A percentile compares a stretch with the other conserved stretches of the same genome.
Conservation (phyloP, 208 protist species). For the Endotrypanum monterogeii region DNA sequence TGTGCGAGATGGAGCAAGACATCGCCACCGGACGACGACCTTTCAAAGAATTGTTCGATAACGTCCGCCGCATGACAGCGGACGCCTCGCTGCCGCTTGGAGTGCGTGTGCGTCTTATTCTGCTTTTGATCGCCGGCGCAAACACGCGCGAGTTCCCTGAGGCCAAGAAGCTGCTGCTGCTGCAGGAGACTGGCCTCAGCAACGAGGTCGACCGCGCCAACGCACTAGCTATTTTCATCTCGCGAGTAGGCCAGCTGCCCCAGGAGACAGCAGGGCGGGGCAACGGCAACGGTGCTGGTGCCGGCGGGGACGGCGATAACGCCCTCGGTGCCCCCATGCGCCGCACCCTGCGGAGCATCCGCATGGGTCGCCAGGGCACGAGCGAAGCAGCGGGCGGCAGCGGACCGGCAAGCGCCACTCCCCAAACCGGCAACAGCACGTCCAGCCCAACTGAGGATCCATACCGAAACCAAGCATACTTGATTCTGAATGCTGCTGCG, state of each 20-base stretch:
- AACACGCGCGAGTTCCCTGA: constrained; percentile 67
- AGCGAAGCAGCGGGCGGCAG: constrained; percentile 1
- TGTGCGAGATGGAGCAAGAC: constrained; percentile 78
- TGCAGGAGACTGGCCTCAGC: constrained; percentile 53
- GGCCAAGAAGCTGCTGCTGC: constrained; percentile 60
- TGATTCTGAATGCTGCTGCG: constrained; percentile 57
- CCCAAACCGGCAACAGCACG: constrained; percentile 1
- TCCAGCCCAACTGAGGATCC: constrained; percentile 28
- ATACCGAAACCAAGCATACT: constrained; percentile 58
- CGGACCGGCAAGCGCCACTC: constrained; percentile 3
- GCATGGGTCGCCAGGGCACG: constrained; percentile 5
- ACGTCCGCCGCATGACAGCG: constrained; percentile 36
- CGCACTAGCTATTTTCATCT: constrained; percentile 45
- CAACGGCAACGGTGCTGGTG: constrained; percentile 10
- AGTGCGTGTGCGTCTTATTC: constrained; percentile 58
- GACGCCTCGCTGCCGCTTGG: constrained; percentile 48
- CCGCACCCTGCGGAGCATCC: constrained; percentile 27
- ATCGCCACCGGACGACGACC: constrained; percentile 43
- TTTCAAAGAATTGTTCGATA: constrained; percentile 61
- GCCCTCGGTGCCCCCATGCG: constrained; percentile 11
- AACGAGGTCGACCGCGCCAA: constrained; percentile 42
- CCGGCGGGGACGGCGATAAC: background rate
- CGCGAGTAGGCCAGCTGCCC: constrained; percentile 36
- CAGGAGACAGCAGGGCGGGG: constrained; percentile 25
- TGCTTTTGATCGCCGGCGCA: constrained; percentile 48